Evolutionary conservation across 1,284 basidiomycete species (phyloP).

Genomic region (Puccinia triticina): DNA sequence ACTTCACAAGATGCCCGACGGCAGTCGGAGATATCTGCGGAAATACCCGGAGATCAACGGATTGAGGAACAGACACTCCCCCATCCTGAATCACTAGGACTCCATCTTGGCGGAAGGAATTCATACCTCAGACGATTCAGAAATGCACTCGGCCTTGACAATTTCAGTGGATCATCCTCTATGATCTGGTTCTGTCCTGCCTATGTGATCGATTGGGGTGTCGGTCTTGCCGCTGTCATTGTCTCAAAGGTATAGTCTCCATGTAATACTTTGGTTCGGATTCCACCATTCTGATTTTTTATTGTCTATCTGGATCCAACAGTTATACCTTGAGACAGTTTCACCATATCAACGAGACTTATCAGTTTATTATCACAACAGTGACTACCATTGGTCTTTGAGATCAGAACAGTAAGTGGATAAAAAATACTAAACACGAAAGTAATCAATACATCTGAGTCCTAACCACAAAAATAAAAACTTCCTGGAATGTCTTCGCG

Average conservation of each 20-base stretch:
- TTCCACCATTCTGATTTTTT: background rate
- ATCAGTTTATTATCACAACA: constrained; percentile 21
- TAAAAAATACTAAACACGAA: background rate
- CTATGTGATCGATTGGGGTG: constrained; percentile 50
- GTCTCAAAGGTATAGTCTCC: constrained; percentile 29
- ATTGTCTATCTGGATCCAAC: background rate
- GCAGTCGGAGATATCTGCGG: background rate
- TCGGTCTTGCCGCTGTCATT: constrained; percentile 39
- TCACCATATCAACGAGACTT: constrained; percentile 36
- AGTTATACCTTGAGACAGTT: constrained; percentile 37
- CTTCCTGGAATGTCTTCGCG: background rate
- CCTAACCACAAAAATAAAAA: background rate
- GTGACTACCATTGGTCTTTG: constrained; percentile 39
- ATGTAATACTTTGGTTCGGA: background rate
- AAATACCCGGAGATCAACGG: background rate
- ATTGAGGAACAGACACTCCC: background rate
- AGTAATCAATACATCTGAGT: background rate
- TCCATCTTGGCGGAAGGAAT: constrained; percentile 20
- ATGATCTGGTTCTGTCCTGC: constrained; percentile 52
- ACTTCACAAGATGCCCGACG: background rate
- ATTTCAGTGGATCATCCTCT: constrained; percentile 28
- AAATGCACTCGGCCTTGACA: constrained; percentile 18
- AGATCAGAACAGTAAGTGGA: constrained; percentile 41
- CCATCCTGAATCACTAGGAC: constrained; percentile 38
- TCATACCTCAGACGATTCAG: constrained; percentile 7